These are phyloP conservation scores for Rhodamnia rubescens DNA, from an alignment of 345 rosid genomes.

Conservation along the genomic window DNA sequence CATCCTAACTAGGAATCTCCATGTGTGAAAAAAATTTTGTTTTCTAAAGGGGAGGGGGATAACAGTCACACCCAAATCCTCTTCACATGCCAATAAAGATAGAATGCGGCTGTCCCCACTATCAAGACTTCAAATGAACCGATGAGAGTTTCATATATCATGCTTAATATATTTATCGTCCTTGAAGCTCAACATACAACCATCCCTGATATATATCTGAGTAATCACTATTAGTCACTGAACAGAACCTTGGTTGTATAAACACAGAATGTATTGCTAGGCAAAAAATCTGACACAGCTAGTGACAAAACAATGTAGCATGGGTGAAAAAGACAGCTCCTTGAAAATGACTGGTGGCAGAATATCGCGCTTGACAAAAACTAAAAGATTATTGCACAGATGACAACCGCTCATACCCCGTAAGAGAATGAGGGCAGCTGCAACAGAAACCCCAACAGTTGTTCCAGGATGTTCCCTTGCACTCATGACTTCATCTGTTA, in stretches of 20 bases:
- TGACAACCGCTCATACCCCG: conserved; percentile 31
- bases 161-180: not conserved
- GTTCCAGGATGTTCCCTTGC: conserved; percentile 71
- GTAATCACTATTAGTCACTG: not conserved
- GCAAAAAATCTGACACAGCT: not conserved
- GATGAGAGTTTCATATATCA: not conserved
- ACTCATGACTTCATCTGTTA: conserved; percentile 43
- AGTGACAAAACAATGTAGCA: not conserved
- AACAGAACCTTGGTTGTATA: not conserved
- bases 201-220: not conserved
- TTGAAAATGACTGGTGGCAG: not conserved
- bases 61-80: not conserved
- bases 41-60: not conserved
- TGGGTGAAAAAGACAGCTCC: not conserved
- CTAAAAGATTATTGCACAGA: not conserved
- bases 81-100: not conserved
- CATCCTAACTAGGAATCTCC: not conserved
- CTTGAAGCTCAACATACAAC: not conserved
- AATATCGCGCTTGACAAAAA: not conserved
- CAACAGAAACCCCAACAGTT: conserved; percentile 45
- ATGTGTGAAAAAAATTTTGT: not conserved
- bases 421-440: conserved; percentile 61
- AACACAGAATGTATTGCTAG: not conserved
- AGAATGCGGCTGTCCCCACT: not conserved
- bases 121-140: not conserved